Evolutionary conservation across 805 yeast genomes (phyloP), one percentile per base, ranked within the genome.

Genomic region (Jamesozyma gamospora): DNA sequence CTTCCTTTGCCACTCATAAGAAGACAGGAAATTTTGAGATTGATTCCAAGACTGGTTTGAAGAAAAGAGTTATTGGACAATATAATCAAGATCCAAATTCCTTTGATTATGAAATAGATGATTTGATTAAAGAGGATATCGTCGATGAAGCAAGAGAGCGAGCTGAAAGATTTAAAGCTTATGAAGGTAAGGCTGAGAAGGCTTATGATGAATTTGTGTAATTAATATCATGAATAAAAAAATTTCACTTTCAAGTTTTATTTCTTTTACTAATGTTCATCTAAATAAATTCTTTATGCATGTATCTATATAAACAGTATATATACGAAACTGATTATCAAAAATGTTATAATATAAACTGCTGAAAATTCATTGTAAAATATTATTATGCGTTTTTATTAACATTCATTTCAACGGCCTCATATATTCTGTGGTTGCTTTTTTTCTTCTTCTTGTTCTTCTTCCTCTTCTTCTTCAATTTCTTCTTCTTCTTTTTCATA

Each of bases 61-160:
- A 58, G 39, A 60, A 43, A 38, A 50, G 64, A 18, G 52, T 56
- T 5, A 49, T 59, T 30, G 56, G 58, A 4, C 44, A 50, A 25
- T 52, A 18, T 46, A 72, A 49, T 37, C 42, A 50, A 3, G 67
- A 70, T 48, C 74, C 75, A 7, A 65, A 68, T 45, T 52, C 46
- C 2, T 72, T 59, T 51, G 77, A 72, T 47, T 72, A 63, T 42
- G 73, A 70, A 43, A 48, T 72, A 21, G 67, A 72, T 43, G 74
- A 71, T 12, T 55, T 72, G 36, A 70, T 72, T 24, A 50, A 58
- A 17, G 66, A 63, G 35, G 67, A 64, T 29, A 37, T 44, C 18
- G 36, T 36, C 12, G 58, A 56, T 33, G 57, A 59, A 28, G 39
- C 44, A 29, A 41, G 40, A 26, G 52, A 47, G 16, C 49, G 41